Percentiles rank a stretch among this genome's conserved stretches.
These are phyloP conservation scores for Colletotrichum sp. DNA, from an alignment of 2,329 filamentous ascomycete genomes.

Conservation along the genomic window DNA sequence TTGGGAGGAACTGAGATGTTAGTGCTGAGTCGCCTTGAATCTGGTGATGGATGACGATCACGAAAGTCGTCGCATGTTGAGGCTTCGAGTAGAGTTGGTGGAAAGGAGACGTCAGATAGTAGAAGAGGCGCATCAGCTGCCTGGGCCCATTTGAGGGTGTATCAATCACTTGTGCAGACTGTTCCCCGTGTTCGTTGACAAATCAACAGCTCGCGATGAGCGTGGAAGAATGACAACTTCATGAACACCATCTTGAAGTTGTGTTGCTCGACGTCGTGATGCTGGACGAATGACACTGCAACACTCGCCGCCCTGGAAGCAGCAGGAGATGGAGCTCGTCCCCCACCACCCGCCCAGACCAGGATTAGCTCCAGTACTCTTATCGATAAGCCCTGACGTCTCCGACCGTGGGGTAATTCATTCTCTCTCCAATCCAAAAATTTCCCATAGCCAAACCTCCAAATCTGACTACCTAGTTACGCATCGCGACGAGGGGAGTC, in stretches of 20 bases:
- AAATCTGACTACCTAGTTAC: background rate
- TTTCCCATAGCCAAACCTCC: background rate
- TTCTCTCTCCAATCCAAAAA: constrained; percentile 10
- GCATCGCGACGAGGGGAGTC: background rate
- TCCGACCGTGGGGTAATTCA: constrained; percentile 11
- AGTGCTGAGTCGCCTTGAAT: background rate
- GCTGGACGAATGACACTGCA: background rate
- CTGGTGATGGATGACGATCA: background rate
- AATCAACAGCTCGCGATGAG: background rate
- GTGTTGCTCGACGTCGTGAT: background rate
- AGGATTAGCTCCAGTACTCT: background rate
- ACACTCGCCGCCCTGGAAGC: background rate
- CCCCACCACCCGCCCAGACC: background rate
- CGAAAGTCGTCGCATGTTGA: background rate
- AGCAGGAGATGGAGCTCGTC: background rate
- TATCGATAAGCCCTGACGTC: constrained; percentile 15
- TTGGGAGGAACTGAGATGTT: background rate
- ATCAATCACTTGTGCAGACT: background rate
- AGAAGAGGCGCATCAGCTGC: background rate
- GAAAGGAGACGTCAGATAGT: background rate
- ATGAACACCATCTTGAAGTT: background rate
- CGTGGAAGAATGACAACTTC: background rate
- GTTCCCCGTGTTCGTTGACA: background rate
- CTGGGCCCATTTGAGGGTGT: background rate
- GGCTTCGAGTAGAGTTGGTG: background rate